Percentiles rank a stretch among this genome's conserved stretches.
phyloP scores from a whole-genome alignment of 2,329 filamentous ascomycete species.

The Monilinia polystroma region DNA sequence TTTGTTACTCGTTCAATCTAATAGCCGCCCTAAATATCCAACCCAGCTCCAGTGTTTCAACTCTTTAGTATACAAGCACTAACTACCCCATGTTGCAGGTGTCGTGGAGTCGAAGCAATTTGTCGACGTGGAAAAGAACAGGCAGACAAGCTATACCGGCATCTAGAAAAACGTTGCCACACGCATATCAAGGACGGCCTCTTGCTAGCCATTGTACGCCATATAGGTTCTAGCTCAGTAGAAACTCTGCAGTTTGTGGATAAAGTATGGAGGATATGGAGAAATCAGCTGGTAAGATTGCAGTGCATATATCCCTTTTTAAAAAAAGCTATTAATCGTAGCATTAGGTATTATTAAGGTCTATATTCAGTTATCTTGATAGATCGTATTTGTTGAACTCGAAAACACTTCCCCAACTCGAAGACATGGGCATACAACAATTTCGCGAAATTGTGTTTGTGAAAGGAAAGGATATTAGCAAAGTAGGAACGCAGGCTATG shows the following conservation, averaged over 20 bases:
- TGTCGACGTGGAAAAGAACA: conserved; percentile 68
- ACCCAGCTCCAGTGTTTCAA: neutral
- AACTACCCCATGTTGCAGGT: conserved; percentile 42
- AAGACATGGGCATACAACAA: conserved; percentile 74
- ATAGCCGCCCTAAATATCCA: neutral
- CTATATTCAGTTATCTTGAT: conserved; percentile 92
- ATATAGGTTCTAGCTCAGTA: conserved; percentile 53
- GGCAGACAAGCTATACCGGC: conserved; percentile 64
- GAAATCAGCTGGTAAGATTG: conserved; percentile 64
- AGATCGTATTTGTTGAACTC: conserved; percentile 80
- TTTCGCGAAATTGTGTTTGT: conserved; percentile 63
- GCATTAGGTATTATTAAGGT: conserved; percentile 69
- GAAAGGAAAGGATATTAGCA: conserved; percentile 37
- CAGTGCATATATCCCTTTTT: neutral
- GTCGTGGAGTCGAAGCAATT: conserved; percentile 86
- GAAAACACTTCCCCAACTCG: conserved; percentile 67
- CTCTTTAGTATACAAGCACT: neutral
- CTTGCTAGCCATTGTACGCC: conserved; percentile 52
- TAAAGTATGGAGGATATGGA: conserved; percentile 73
- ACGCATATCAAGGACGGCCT: conserved; percentile 64
- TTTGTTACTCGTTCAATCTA: neutral
- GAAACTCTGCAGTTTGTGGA: conserved; percentile 59
- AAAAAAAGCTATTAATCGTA: conserved; percentile 22
- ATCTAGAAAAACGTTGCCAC: conserved; percentile 65
- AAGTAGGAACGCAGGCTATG: conserved; percentile 45